Evolutionary conservation across 2,329 filamentous ascomycete species (phyloP).

Genomic region (Endocalyx cinctus): DNA sequence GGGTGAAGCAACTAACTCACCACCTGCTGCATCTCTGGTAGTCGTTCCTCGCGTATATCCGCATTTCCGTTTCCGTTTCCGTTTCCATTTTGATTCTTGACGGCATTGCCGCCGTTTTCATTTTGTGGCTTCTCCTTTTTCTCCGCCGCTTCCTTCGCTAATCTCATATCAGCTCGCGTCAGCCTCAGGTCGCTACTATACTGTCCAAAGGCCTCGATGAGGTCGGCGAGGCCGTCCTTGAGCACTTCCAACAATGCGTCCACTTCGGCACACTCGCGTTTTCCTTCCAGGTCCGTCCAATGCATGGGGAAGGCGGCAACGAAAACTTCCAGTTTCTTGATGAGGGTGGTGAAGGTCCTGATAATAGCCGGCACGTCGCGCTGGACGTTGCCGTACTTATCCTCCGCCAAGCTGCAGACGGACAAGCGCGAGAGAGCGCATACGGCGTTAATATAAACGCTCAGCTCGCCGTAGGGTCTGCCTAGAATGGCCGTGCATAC

Average conservation of each 20-base stretch:
- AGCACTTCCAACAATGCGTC: constrained; percentile 63
- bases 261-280: constrained; percentile 59
- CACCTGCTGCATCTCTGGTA: constrained; percentile 29
- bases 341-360: constrained; percentile 64
- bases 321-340: constrained; percentile 66
- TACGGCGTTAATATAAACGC: constrained; percentile 67
- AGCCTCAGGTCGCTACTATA: constrained; percentile 70
- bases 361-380: constrained; percentile 72
- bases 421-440: constrained; percentile 65
- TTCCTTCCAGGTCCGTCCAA: constrained; percentile 71
- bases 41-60: constrained; percentile 2
- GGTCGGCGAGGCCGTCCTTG: constrained; percentile 57
- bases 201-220: constrained; percentile 68
- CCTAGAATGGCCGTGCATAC: constrained; percentile 68
- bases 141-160: constrained; percentile 63
- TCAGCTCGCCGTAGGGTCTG: constrained; percentile 64
- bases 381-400: constrained; percentile 82
- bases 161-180: constrained; percentile 63
- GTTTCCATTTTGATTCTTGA: background rate
- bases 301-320: constrained; percentile 56
- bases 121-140: constrained; percentile 12
- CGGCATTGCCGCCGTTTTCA: background rate
- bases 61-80: background rate
- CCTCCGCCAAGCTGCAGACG: constrained; percentile 71
- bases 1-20: constrained; percentile 19